Base-by-base conservation (phyloP, 257 asterid species). In the Lithospermum erythrorhizon region DNA sequence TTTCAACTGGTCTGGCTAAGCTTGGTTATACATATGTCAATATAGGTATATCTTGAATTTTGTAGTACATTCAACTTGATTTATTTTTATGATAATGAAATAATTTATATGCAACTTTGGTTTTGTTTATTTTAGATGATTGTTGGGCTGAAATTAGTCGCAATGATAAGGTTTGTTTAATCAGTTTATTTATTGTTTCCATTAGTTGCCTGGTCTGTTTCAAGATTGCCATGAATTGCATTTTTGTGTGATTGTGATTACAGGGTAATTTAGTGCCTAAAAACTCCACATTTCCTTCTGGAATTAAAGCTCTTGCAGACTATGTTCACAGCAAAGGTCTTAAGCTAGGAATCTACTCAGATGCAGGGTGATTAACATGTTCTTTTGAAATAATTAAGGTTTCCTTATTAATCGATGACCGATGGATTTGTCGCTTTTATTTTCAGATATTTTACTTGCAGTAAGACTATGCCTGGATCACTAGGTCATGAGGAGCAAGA, bases 251-350 rank as follows among this genome's bases (percentile, higher is more conserved):
- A 45, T 27, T 8, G 21, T 52, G 49, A 21, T 62, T 75, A 70
- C 83, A 91, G 98, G 98, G 95, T 63, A 57, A 56, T 71, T 72
- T 91, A 22, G 91, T 82, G 65, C 80, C 98, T 8, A 88, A 76
- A 62, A 87, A 82, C 0, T 68, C 82, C 29, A 87, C 91, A 57
- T 91, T 87, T 63, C 98, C 98, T n/a, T 85, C 95, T 18, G 98
- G 98, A 20, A 85, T 91, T 6, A 87, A 91, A 79, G 96, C 95
- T 53, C 69, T 91, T 63, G 93, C 98, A 1, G 93, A 87, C 63
- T 91, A 87, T 62, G 94, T 91, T 45, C 96, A 91, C 63, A 73
- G 83, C 81, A 91, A 81, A 80, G 95, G 96, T 22, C 98, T 91
- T 58, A 87, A 81, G 84, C 66, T 87, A 55, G 98, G 96, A 69